A percentile compares a stretch with the other conserved stretches of the same genome.
Evolutionary conservation across 305 asterid species (phyloP).

Genomic region (Solanum hybrid): DNA sequence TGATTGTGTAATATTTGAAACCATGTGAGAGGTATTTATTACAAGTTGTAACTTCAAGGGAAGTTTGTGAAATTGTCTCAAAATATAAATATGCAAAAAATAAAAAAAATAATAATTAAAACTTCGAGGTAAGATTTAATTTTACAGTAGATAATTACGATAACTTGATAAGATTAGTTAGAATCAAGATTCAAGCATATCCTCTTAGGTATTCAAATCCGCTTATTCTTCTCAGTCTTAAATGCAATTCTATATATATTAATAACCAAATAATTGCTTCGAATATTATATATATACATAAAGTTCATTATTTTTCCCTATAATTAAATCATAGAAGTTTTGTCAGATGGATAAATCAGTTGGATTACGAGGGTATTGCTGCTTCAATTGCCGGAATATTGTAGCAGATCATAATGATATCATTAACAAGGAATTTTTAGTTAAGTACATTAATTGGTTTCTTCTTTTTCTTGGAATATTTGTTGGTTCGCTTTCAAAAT

Average conservation of each 20-base stretch:
- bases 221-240: background rate
- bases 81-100: no score
- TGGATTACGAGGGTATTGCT: conserved; percentile 4
- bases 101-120: no score
- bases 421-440: background rate
- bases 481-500: background rate
- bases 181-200: background rate
- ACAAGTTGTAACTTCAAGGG: background rate
- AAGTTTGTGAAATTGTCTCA: background rate
- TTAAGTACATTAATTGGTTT: background rate
- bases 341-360: background rate
- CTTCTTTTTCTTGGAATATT: background rate
- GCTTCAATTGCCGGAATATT: conserved; percentile 9
- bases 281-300: background rate
- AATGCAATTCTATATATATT: background rate
- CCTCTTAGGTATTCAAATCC: background rate
- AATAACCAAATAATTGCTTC: background rate
- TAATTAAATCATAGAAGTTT: background rate
- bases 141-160: background rate
- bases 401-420: conserved; percentile 6
- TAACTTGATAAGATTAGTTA: background rate
- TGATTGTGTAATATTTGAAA: background rate
- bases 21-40: background rate
- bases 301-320: background rate
- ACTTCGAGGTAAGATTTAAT: background rate